Base-by-base conservation (phyloP, 495 filamentous ascomycete genomes). In the Penicillium mononematosum region DNA sequence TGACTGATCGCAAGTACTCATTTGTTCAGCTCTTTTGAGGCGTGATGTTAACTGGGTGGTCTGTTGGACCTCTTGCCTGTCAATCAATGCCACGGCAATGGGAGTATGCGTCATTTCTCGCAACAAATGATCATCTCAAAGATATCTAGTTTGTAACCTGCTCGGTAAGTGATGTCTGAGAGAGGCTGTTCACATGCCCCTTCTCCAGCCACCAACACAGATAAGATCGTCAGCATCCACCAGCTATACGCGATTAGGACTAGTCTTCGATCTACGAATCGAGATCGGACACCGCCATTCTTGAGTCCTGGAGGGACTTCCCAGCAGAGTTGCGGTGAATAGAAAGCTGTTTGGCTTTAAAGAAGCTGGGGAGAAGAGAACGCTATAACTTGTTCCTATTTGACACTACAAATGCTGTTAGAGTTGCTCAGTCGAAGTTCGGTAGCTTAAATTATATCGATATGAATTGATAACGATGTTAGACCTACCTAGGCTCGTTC, bases 261-360 rank as follows among this genome's bases (percentile, higher is more conserved):
- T 43, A 53, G 50, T 20, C 16, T 42, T 17, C 24, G 49, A 51
- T 41, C 36, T 34, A 39, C 10, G 32, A 9, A 46, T 55, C 20
- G 8, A 44, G 31, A 55, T 55, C 43, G 17, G 43, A 55, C 43
- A 46, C 51, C 51, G 51, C 42, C 29, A 55, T 20, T 55, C 17
- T 22, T 16, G 36, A 39, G 36, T n/a, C 3, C 6, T 17, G 4
- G 36, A 39, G 5, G 16, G 36, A 8, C 9, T n/a, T 39, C 5
- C 36, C 2, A 38, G 34, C 16, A 39, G 36, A 39, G 36, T 17
- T 39, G 16, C 36, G n/a, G 36, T 39, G 36, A 39, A 39, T 39
- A 39, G 17, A 34, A n/a, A 17, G 6, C 5, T n/a, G 5, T 7
- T 5, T 34, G 32, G 32, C 32, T 11, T 4, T 5, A 14, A 14